These are phyloP conservation scores for Chiua sp. DNA, from an alignment of 1,284 basidiomycete species.

Conservation along the genomic window DNA sequence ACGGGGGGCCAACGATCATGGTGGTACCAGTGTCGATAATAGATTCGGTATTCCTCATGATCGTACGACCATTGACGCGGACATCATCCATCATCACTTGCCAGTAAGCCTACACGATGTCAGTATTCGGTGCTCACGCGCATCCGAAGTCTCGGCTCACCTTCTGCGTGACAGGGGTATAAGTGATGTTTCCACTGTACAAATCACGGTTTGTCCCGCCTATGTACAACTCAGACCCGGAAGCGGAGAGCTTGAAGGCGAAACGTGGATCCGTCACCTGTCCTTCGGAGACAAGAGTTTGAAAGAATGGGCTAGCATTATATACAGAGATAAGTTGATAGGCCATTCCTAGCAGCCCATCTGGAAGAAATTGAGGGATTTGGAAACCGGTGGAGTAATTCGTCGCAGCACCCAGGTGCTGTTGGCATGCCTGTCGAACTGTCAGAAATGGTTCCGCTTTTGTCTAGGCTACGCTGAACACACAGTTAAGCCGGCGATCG, in stretches of 20 bases:
- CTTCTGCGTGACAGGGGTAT: neutral
- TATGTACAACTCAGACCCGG: slow-evolving; percentile 46
- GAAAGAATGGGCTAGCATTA: slow-evolving; percentile 17
- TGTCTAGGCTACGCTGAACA: neutral
- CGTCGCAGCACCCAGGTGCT: slow-evolving; percentile 37
- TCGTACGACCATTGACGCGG: slow-evolving; percentile 25
- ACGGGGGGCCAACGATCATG: slow-evolving; percentile 43
- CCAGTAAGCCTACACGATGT: slow-evolving; percentile 43
- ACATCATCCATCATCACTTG: slow-evolving; percentile 43
- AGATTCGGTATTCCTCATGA: slow-evolving; percentile 28
- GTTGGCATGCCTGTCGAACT: slow-evolving; percentile 25
- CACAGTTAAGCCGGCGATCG: slow-evolving; percentile 35
- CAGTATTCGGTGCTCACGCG: no score
- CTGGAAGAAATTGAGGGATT: slow-evolving; percentile 24
- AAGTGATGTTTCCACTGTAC: slow-evolving; percentile 20
- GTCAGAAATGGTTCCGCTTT: neutral
- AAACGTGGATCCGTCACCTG: slow-evolving; percentile 36
- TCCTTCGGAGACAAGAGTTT: slow-evolving; percentile 28
- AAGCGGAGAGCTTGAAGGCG: slow-evolving; percentile 44
- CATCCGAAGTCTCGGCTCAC: no score
- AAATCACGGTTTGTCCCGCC: slow-evolving; percentile 39
- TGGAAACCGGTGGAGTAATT: slow-evolving; percentile 28
- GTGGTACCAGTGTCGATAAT: slow-evolving; percentile 56
- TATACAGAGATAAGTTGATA: slow-evolving; percentile 25
- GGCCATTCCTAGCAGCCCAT: slow-evolving; percentile 41